Evolutionary conservation across 306 rosid genomes (phyloP), one percentile per base, ranked within the genome.

Genomic region (Corylus heterophylla): DNA sequence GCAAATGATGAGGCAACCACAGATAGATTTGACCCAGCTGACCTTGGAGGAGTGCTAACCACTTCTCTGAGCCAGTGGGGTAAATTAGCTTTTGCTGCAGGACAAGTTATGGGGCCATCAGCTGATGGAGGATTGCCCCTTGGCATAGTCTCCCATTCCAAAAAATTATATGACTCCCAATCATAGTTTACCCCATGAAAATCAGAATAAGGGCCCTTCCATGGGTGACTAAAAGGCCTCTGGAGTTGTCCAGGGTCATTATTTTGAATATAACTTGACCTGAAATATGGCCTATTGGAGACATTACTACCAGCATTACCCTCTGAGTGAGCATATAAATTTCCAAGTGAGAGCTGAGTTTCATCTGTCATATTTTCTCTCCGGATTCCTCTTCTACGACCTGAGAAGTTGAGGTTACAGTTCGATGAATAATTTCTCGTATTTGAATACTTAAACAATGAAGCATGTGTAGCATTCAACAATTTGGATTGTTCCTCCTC

Each of bases 1-100:
- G 84, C 69, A 62, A 74, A 73, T 27, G 59, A 59, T 51, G 89
- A 45, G 80, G 74, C 68, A 29, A 81, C 68, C 8, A 81, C 51
- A 5, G 82, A 47, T 49, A 76, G 79, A 71, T 74, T 82, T 50
- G 77, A 80, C 47, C 48, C 81, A 17, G 58, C 54, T 18, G 54
- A 76, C 48, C 44, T 72, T 49, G 78, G 22, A 47, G 80, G 72
- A 76, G 89, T 11, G 14, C 14, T 54, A 80, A 84, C 84, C 47
- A 85, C 89, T 85, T 88, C 95, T 71, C 85, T 86, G 37, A 89
- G 91, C 95, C 95, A 89, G 74, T 79, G 90, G 10, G 91, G 95
- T 69, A 91, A 80, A 83, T 61, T 86, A 72, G 74, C 82, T 4
- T 75, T 71, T 9, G 54, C 76, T 59, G 81, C 78, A 5, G 55